Evolutionary conservation across 2,329 filamentous ascomycete genomes (phyloP).

Genomic region (Amauroascus niger): DNA sequence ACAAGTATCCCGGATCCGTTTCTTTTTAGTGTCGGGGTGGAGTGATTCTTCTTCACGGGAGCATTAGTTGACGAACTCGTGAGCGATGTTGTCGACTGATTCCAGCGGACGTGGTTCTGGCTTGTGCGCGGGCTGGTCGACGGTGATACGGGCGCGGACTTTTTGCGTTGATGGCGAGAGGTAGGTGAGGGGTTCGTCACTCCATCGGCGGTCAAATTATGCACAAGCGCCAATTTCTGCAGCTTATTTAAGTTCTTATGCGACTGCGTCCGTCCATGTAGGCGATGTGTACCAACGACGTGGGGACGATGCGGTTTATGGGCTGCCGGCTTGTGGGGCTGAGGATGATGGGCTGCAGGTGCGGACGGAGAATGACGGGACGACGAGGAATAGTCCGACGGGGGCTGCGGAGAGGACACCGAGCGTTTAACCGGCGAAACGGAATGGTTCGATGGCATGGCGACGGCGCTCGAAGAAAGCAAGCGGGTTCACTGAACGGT

Average conservation of each 20-base stretch:
- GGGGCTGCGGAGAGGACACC: slow-evolving; percentile 12
- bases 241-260: slow-evolving; percentile 39
- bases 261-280: slow-evolving; percentile 36
- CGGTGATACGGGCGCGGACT: slow-evolving; percentile 38
- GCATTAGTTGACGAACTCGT: slow-evolving; percentile 26
- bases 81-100: slow-evolving; percentile 30
- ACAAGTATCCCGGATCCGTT: slow-evolving; percentile 30
- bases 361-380: slow-evolving; percentile 10
- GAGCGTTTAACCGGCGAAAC: slow-evolving; percentile 16
- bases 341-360: slow-evolving; percentile 15
- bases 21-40: slow-evolving; percentile 34
- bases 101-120: slow-evolving; percentile 33
- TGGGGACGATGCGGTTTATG: slow-evolving; percentile 36
- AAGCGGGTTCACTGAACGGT: slow-evolving; percentile 3
- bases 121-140: slow-evolving; percentile 33
- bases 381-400: slow-evolving; percentile 7
- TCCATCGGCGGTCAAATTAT: slow-evolving; percentile 25
- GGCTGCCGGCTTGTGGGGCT: slow-evolving; percentile 25
- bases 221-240: slow-evolving; percentile 28
- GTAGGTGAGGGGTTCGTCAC: slow-evolving; percentile 14
- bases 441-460: slow-evolving; percentile 15
- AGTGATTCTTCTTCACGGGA: slow-evolving; percentile 40
- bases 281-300: slow-evolving; percentile 34
- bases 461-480: neutral
- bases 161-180: slow-evolving; percentile 39